Evolutionary conservation across 768 basidiomycete species (phyloP), one percentile per base, ranked within the genome.

Genomic region (Vararia minispora): DNA sequence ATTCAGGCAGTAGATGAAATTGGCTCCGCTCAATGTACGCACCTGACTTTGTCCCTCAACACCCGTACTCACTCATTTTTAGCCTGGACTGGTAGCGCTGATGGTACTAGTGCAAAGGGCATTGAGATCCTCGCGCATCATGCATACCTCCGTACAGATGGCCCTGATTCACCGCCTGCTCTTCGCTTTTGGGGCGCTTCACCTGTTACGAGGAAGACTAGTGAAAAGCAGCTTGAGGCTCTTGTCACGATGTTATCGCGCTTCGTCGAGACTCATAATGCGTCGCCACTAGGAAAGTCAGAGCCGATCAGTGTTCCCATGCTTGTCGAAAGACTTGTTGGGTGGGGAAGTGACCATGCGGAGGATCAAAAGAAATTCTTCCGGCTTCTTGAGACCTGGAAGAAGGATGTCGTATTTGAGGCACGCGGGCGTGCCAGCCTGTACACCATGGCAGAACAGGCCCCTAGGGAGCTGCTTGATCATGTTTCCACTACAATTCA

Each of bases 281-380:
- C 35, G 5, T 27, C 25, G 9, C 35, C 35, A 2, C 17, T 26
- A 9, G 35, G 24, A 14, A 5, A 13, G 6, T 11, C 14, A 13
- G 33, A 37, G 14, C 33, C 28, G 9, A 24, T 33, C 12, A 31
- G 28, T 21, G 17, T 11, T 1, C 12, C 31, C 16, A 14, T 18
- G 18, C 18, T 45, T 17, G 6, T 31, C 1, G 24, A n/a, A 10
- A 40, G 33, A 27, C 14, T 41, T 3, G 14, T 21, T 11, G 40
- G 44, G 3, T 32, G 40, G 35, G 17, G 24, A 2, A 45, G 34
- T 0, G 40, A 45, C 28, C 41, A 46, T 13, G 41, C 45, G 0
- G 38, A 42, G 12, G 45, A 46, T 24, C 41, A 46, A 23, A 46
- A 46, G 26, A 32, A 35, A 21, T 30, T 46, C 1, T 23, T 31